Percentiles rank a stretch among this genome's conserved stretches.
Conservation (phyloP, 129 eudicot species). For the Flaveria brownii region DNA sequence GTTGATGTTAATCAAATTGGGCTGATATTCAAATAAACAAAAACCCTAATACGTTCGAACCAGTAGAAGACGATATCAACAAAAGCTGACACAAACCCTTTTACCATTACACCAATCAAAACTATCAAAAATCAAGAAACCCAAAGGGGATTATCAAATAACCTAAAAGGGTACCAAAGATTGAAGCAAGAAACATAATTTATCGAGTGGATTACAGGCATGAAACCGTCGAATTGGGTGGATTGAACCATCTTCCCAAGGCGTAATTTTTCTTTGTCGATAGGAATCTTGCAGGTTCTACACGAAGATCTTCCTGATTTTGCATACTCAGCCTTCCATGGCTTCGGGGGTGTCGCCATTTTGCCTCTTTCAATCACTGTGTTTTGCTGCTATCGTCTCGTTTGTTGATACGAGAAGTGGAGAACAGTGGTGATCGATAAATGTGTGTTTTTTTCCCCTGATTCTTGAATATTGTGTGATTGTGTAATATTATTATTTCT, state of each 20-base stretch:
- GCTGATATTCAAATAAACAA: background rate
- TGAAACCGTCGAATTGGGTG: constrained; percentile 79
- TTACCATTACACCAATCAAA: constrained; percentile 10
- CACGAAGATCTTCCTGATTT: constrained; percentile 87
- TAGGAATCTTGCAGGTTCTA: constrained; percentile 66
- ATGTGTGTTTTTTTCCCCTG: background rate
- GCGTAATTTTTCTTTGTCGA: constrained; percentile 61
- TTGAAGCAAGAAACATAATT: background rate
- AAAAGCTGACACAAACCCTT: constrained; percentile 13
- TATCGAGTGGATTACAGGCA: constrained; percentile 58
- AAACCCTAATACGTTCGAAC: constrained; percentile 2
- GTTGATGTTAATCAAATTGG: background rate
- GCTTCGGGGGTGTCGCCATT: constrained; percentile 88
- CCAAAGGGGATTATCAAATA: background rate
- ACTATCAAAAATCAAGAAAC: constrained; percentile 20
- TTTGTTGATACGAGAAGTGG: background rate
- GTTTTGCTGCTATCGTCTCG: constrained; percentile 10
- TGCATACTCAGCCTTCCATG: constrained; percentile 95
- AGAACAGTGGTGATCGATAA: constrained; percentile 2
- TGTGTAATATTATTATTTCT: too few relatives aligned
- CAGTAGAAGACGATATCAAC: constrained; percentile 4
- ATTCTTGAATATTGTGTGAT: background rate
- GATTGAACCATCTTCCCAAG: constrained; percentile 88
- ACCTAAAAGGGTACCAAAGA: background rate
- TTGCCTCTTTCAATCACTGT: constrained; percentile 12